Evolutionary conservation across 306 rosid species (phyloP).

Genomic region (Lathyrus aphaca): DNA sequence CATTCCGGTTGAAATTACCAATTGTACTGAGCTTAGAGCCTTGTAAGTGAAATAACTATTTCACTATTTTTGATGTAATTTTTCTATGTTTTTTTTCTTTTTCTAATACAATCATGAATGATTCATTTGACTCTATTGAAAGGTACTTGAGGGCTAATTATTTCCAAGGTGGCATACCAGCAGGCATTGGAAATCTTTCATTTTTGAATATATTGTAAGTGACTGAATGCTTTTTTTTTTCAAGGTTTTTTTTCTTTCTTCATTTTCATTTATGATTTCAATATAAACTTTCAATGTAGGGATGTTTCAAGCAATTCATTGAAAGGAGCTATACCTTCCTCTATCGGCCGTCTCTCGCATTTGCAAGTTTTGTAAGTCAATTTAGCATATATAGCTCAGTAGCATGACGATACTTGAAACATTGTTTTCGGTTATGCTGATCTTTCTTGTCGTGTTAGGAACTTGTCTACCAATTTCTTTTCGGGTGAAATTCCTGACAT

Average conservation of each 20-base stretch:
- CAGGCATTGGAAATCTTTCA: conserved; percentile 88
- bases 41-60: conserved; percentile 53
- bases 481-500: conserved; percentile 93
- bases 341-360: conserved; percentile 78
- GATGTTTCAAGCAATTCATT: conserved; percentile 86
- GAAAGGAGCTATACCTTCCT: conserved; percentile 93
- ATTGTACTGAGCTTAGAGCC: conserved; percentile 89
- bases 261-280: conserved; percentile 16
- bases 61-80: conserved; percentile 12
- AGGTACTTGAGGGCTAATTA: conserved; percentile 95
- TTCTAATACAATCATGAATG: neutral
- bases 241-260: conserved; percentile 11
- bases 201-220: conserved; percentile 83
- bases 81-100: neutral
- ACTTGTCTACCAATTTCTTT: conserved; percentile 88
- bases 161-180: conserved; percentile 91
- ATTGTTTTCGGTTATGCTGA: conserved; percentile 13
- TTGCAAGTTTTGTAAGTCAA: conserved; percentile 71
- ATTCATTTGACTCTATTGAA: conserved; percentile 33
- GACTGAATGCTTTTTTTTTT: conserved; percentile 1
- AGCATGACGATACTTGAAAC: conserved; percentile 7
- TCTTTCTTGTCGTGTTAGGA: conserved; percentile 60
- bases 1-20: conserved; percentile 82
- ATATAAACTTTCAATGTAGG: conserved; percentile 46
- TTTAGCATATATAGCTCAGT: conserved; percentile 17